Evolutionary conservation across 2,329 filamentous ascomycete species (phyloP), one percentile per base, ranked within the genome.

Genomic region (Exophiala aquamarina): DNA sequence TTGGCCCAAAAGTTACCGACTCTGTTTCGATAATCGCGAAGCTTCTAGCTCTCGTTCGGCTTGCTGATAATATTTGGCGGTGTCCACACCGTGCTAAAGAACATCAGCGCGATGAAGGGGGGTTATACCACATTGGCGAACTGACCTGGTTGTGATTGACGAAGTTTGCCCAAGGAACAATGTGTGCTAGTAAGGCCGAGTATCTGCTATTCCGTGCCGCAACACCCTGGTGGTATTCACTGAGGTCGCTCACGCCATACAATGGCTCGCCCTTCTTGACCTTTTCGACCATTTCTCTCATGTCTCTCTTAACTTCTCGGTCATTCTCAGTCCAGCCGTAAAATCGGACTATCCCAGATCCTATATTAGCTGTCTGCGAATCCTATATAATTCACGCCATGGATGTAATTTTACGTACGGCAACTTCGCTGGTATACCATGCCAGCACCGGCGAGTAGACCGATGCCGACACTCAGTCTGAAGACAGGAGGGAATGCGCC

Each of bases 91-190:
- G 68, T 98, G 93, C 80, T 94, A 29, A 43, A 7, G 5, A 6
- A n/a, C 13, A n/a, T 34, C 32, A 34, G 32, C n/a, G 32, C n/a
- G 6, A 7, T 34, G n/a, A 7, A 34, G 14, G 5, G n/a, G 6
- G 17, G 8, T 6, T 14, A 34, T 34, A 14, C 6, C n/a, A 19
- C 31, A 5, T n/a, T 17, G 20, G 15, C 23, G 41, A n/a, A 60
- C 70, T 59, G 62, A 79, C 77, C 67, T 83, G 81, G 66, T 82
- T 84, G 72, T 98, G 93, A 72, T 98, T 97, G 64, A 95, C 92
- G 72, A 98, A 87, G 77, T 98, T 98, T 74, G 95, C 92, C 93
- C 91, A 97, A 31, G 92, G 91, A 47, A 98, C 74, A 44, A 92
- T 82, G 65, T 90, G 86, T 57, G 88, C 74, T 70, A 92, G 93